Evolutionary conservation across 345 rosid genomes (phyloP), one percentile per base, ranked within the genome.

Genomic region (Linum trigynum): DNA sequence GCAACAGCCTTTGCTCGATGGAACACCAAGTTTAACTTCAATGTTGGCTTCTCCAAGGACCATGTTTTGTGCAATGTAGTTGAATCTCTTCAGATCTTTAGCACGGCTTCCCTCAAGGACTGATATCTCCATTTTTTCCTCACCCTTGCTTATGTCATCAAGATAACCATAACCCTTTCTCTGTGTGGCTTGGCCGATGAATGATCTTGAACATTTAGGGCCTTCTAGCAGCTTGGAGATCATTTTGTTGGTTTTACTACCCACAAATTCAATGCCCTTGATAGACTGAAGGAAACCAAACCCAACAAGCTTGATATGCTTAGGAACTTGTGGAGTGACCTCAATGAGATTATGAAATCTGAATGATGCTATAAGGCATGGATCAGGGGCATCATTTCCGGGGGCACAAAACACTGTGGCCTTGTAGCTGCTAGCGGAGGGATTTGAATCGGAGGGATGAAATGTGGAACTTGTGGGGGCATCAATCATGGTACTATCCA

Each of bases 71-170:
- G 88, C 65, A 64, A 85, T 82, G 83, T 90, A 90, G 64, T 74
- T 70, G 63, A 94, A 94, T 17, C 67, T 16, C 14, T 86, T 82
- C 53, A 87, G 96, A 65, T 69, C 64, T 59, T 82, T 82, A 41
- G 68, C 73, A 53, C 69, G 85, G 39, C 84, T 66, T 62, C 88
- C 95, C 69, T 88, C 90, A 43, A 79, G 72, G 96, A 96, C 88
- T 5, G 92, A 72, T 60, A 94, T 84, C 75, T 77, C 74, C 57
- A 80, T 72, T 17, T 58, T 64, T 78, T 94, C 99, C 70, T 86
- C 86, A 57, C 95, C 96, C 68, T 78, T 81, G 43, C 86, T 70
- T 67, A 92, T 76, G 82, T 94, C 96, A 50, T 65, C 65, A 3
- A 71, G 32, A 63, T 79, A 77, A 75, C 76, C 89, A 81, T 55